Percentiles rank a stretch among this genome's conserved stretches.
phyloP scores from a whole-genome alignment of 2,329 filamentous ascomycete species.

The Colletotrichum melonis region DNA sequence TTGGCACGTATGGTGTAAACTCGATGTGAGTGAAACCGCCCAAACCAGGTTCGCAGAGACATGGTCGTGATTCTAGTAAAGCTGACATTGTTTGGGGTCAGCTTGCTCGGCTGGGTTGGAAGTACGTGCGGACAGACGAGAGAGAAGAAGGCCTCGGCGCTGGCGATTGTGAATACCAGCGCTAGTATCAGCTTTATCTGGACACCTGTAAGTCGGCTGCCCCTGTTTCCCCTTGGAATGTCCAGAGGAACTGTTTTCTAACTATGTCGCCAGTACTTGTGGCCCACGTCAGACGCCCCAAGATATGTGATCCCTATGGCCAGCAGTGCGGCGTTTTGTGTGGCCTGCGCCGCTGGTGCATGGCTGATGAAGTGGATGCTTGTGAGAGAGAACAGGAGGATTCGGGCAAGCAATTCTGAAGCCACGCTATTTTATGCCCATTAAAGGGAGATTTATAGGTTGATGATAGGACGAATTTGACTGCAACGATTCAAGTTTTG shows the following conservation, averaged over 20 bases:
- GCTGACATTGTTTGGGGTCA: neutral
- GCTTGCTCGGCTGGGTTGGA: constrained; percentile 43
- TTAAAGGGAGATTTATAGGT: neutral
- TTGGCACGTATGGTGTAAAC: constrained; percentile 46
- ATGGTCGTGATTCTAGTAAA: too few relatives aligned
- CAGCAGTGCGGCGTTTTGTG: constrained; percentile 30
- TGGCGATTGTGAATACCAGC: constrained; percentile 44
- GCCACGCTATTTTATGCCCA: constrained; percentile 32
- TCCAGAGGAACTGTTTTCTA: neutral
- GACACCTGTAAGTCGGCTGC: constrained; percentile 25
- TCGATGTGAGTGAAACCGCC: constrained; percentile 40
- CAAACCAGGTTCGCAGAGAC: too few relatives aligned
- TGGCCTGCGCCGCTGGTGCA: constrained; percentile 39
- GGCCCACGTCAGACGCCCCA: constrained; percentile 50
- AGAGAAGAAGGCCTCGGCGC: constrained; percentile 51
- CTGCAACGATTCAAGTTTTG: too few relatives aligned
- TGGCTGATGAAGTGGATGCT: constrained; percentile 41
- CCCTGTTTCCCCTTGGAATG: neutral
- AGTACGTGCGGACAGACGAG: constrained; percentile 51
- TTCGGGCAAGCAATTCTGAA: constrained; percentile 29
- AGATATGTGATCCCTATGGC: constrained; percentile 52
- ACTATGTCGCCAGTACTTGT: constrained; percentile 44
- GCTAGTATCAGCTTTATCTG: constrained; percentile 37
- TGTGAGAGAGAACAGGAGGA: constrained; percentile 39
- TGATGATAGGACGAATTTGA: neutral